Evolutionary conservation across 352 stramenopile species (phyloP), one percentile per base, ranked within the genome.

Genomic region (Phytophthora pisi): DNA sequence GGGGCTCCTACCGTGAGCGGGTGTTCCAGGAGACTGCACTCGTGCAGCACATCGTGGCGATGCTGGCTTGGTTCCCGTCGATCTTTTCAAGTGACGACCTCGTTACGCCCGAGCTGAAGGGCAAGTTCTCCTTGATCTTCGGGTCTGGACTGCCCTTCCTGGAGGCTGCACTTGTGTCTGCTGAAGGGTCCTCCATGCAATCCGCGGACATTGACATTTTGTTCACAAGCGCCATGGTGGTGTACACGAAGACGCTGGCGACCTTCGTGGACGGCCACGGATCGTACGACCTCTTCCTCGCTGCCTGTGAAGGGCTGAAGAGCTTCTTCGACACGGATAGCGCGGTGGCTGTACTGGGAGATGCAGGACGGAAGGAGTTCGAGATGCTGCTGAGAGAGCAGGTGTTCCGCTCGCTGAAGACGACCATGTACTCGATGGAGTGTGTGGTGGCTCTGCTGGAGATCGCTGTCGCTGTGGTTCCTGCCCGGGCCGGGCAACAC

Each of bases 361-460:
- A 74, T 7, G 47, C 50, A 5, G 34, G 56, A 0, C 56, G 57
- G 15, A 64, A 69, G 11, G 63, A 77, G 6, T 52, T 88, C 4
- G 60, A 74, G 16, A 50, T 16, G 11, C 13, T 81, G 24, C 56
- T 85, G 13, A 68, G 75, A 42, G 49, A 59, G 1, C 70, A 89
- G 6, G 65, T 75, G 34, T 63, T 79, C 16, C 61, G 61, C 13
- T 73, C 81, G 23, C 69, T 87, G 13, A 78, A 85, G 49, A 61
- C 61, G 13, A 76, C 57, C 2, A 50, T 75, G 15, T 84, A 84
- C 58, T 86, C 82, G 16, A 74, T 89, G 26, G 82, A 91, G 2
- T 88, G 78, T 40, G 74, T 88, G 34, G 65, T 82, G n/a, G 70
- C 66, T 15, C 30, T 91, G 11, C 61, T 91, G 30, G 81, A 93